Evolutionary conservation across 331 rosid genomes (phyloP).

Genomic region (Acacia pycnantha): DNA sequence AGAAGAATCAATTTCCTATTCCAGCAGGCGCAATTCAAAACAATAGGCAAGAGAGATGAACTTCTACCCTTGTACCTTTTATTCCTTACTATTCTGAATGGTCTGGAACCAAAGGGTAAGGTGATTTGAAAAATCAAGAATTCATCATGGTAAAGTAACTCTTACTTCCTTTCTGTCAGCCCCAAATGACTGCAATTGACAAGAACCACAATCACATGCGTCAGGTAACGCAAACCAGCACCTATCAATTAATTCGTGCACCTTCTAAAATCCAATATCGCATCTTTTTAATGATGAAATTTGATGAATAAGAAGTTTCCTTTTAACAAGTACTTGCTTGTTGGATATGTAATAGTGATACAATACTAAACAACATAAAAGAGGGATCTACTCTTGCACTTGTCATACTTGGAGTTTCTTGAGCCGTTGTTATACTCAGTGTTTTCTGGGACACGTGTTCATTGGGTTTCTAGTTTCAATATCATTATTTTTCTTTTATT

Average conservation of each 20-base stretch:
- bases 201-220: constrained; percentile 4
- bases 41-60: constrained; percentile 28
- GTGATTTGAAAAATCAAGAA: not conserved
- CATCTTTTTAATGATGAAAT: not conserved
- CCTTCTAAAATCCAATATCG: not conserved
- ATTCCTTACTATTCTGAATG: constrained; percentile 31
- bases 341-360: too few species aligned
- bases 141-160: constrained; percentile 56
- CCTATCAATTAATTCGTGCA: not conserved
- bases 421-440: too few species aligned
- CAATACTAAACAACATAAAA: too few species aligned
- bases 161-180: constrained; percentile 79
- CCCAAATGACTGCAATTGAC: constrained; percentile 66
- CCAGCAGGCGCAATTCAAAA: constrained; percentile 27
- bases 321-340: too few species aligned
- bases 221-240: not conserved
- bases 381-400: too few species aligned
- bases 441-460: too few species aligned
- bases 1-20: constrained; percentile 46
- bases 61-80: constrained; percentile 37
- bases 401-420: too few species aligned
- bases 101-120: constrained; percentile 19
- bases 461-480: too few species aligned
- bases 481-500: too few species aligned
- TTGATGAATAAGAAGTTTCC: not conserved